phyloP scores from a whole-genome alignment of 202 grass and related monocot species.

The Panicum hallii region DNA sequence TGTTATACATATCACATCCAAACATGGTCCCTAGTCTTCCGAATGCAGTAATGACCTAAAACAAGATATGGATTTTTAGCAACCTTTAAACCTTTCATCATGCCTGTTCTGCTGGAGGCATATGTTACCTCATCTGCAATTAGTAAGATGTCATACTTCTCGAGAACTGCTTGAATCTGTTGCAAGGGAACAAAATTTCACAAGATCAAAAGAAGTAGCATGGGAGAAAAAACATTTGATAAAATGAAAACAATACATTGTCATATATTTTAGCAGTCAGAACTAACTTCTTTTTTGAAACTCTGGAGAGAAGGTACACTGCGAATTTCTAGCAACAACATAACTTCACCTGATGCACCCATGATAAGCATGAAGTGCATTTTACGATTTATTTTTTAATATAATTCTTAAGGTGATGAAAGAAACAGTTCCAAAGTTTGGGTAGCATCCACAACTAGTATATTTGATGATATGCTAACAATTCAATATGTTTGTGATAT shows the following conservation, averaged over 20 bases:
- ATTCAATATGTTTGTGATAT: neutral
- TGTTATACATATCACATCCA: slow-evolving; percentile 87
- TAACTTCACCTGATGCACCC: neutral
- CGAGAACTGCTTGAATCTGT: slow-evolving; percentile 89
- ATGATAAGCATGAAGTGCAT: neutral
- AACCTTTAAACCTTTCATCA: neutral
- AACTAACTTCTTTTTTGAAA: neutral
- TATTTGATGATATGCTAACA: neutral
- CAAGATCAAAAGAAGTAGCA: neutral
- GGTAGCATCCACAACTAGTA: neutral
- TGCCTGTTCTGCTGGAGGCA: neutral
- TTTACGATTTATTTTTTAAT: neutral
- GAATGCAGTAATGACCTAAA: slow-evolving; percentile 96
- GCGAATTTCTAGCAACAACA: neutral
- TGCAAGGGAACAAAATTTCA: slow-evolving; percentile 17
- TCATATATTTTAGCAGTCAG: neutral
- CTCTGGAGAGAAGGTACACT: neutral
- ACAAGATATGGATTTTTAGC: slow-evolving; percentile 22
- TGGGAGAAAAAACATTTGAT: slow-evolving; percentile 11
- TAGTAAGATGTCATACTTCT: slow-evolving; percentile 94
- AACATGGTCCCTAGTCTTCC: slow-evolving; percentile 96
- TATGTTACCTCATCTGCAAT: slow-evolving; percentile 90
- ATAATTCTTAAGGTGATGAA: neutral
- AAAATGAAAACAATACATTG: neutral
- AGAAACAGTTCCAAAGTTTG: neutral